phyloP scores from a whole-genome alignment of 2,329 filamentous ascomycete genomes.

The Colletotrichum lentis region DNA sequence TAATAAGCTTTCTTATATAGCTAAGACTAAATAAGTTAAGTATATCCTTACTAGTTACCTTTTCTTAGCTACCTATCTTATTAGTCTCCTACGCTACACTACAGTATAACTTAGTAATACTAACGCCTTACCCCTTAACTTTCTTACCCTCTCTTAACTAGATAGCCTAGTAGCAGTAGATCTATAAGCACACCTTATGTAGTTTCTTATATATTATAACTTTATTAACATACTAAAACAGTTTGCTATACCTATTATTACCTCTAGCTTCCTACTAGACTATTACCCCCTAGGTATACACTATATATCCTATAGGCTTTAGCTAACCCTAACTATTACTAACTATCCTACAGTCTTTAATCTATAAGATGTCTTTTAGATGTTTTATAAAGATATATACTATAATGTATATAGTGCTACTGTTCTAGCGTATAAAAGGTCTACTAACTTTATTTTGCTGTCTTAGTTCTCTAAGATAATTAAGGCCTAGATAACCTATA shows the following conservation, averaged over 20 bases:
- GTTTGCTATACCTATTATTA: slow-evolving; percentile 9
- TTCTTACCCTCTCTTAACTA: slow-evolving; percentile 1
- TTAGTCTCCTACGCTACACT: neutral
- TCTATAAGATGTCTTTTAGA: slow-evolving; percentile 12
- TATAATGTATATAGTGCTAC: too few relatives aligned
- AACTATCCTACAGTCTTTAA: slow-evolving; percentile 10
- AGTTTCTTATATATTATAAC: slow-evolving; percentile 2
- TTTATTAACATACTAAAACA: neutral
- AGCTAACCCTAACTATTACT: neutral
- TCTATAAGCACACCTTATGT: neutral
- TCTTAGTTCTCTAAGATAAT: too few relatives aligned
- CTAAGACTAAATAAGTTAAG: neutral
- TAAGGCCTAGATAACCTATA: neutral
- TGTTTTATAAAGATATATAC: slow-evolving; percentile 13
- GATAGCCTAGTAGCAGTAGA: neutral
- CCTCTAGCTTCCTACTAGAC: slow-evolving; percentile 19
- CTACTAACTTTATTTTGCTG: too few relatives aligned
- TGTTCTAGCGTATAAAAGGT: too few relatives aligned
- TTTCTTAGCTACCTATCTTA: slow-evolving; percentile 18
- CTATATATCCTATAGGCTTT: neutral
- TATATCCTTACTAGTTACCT: neutral
- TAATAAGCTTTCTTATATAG: slow-evolving; percentile 18
- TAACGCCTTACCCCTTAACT: slow-evolving; percentile 5
- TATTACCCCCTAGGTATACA: slow-evolving; percentile 12
- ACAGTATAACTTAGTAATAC: neutral